Conservation (phyloP, 768 basidiomycete species). For the Kwoniella newhampshirensis region DNA sequence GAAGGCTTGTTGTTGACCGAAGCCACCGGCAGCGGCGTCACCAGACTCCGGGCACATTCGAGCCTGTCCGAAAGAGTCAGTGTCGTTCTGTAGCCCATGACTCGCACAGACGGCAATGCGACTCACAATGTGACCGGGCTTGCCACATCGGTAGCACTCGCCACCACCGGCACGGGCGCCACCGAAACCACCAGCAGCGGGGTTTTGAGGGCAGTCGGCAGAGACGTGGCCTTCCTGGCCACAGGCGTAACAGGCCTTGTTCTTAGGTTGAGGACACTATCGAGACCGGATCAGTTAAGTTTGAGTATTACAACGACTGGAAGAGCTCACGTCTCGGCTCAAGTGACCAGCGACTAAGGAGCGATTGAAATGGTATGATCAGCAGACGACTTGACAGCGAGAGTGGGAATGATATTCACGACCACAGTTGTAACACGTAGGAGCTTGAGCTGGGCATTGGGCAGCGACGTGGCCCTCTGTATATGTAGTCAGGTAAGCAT, state of each 20-base stretch:
- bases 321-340: constrained; percentile 39
- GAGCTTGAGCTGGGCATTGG: constrained; percentile 47
- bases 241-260: constrained; percentile 53
- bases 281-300: not conserved
- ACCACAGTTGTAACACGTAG: constrained; percentile 52
- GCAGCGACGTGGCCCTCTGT: constrained; percentile 51
- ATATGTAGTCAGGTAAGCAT: constrained; percentile 1
- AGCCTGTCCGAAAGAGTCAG: constrained; percentile 27
- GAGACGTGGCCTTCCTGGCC: constrained; percentile 53
- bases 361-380: not conserved
- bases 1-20: constrained; percentile 33
- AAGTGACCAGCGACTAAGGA: constrained; percentile 46
- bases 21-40: constrained; percentile 35
- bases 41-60: constrained; percentile 49
- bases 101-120: not conserved
- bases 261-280: constrained; percentile 51
- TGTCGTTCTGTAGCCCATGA: no score
- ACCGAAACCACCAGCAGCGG: constrained; percentile 39
- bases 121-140: constrained; percentile 53
- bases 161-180: constrained; percentile 37
- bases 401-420: constrained; percentile 20
- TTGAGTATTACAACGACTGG: not conserved
- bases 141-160: constrained; percentile 53
- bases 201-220: constrained; percentile 45
- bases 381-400: not conserved